phyloP scores from a whole-genome alignment of 345 rosid genomes.

The Litchi chinensis region DNA sequence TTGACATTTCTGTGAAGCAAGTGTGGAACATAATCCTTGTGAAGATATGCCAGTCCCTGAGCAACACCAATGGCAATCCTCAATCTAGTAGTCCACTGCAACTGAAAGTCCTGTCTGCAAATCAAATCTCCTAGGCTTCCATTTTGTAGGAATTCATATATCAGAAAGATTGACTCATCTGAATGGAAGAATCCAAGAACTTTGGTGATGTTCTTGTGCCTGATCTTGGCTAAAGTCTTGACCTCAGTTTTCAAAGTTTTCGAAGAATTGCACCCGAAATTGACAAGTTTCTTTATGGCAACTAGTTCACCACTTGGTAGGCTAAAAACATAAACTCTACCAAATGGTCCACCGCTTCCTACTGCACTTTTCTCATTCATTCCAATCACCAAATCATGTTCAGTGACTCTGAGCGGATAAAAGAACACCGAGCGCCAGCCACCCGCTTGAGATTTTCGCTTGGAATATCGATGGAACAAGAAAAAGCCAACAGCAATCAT shows the following conservation, averaged over 20 bases:
- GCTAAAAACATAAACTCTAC: conserved; percentile 57
- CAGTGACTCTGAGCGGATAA: conserved; percentile 77
- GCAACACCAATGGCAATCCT: conserved; percentile 83
- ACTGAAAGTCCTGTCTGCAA: conserved; percentile 43
- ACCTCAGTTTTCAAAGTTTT: conserved; percentile 76
- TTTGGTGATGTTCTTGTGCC: conserved; percentile 77
- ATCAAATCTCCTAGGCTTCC: conserved; percentile 83
- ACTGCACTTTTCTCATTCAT: conserved; percentile 71
- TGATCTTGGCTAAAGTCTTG: conserved; percentile 80
- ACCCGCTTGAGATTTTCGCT: conserved; percentile 51
- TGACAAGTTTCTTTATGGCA: conserved; percentile 74
- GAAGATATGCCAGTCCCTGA: conserved; percentile 78
- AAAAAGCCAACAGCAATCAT: conserved; percentile 57
- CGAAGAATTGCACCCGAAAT: conserved; percentile 58
- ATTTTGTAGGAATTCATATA: conserved; percentile 63
- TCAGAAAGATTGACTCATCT: conserved; percentile 68
- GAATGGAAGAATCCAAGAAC: conserved; percentile 86
- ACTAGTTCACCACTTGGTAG: conserved; percentile 79
- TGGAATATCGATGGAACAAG: conserved; percentile 50
- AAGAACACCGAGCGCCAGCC: conserved; percentile 81
- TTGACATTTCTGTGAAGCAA: conserved; percentile 80
- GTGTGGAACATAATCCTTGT: conserved; percentile 74
- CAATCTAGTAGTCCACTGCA: conserved; percentile 77
- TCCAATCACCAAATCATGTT: conserved; percentile 61
- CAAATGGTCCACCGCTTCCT: conserved; percentile 63